A percentile compares a stretch with the other conserved stretches of the same genome.
These are phyloP conservation scores for Scheffersomyces ergatensis DNA, from an alignment of 805 yeast genomes.

Conservation along the genomic window DNA sequence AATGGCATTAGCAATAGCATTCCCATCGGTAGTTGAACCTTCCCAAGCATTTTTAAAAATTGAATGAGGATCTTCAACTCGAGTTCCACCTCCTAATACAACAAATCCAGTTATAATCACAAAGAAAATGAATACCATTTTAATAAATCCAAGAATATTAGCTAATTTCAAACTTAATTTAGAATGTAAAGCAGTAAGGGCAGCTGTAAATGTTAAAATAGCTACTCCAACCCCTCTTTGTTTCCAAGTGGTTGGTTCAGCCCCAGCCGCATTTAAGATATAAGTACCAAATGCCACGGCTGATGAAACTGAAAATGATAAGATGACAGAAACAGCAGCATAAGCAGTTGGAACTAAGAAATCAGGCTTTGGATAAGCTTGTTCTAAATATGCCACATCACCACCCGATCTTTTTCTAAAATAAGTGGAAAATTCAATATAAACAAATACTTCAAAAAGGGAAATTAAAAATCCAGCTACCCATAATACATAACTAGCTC, in stretches of 20 bases:
- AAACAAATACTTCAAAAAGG: slow-evolving; percentile 37
- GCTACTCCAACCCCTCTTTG: slow-evolving; percentile 35
- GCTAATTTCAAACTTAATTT: slow-evolving; percentile 27
- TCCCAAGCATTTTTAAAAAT: slow-evolving; percentile 36
- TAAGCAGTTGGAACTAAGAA: slow-evolving; percentile 38
- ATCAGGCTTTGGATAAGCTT: slow-evolving; percentile 29
- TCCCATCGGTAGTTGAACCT: slow-evolving; percentile 41
- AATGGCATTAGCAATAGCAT: slow-evolving; percentile 42
- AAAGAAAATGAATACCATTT: slow-evolving; percentile 29
- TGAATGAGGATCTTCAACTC: slow-evolving; percentile 26
- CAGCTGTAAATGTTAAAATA: slow-evolving; percentile 21
- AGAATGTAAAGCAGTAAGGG: slow-evolving; percentile 20
- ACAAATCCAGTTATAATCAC: slow-evolving; percentile 33
- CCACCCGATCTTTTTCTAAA: slow-evolving; percentile 30
- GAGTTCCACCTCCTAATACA: slow-evolving; percentile 34
- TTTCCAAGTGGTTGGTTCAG: slow-evolving; percentile 28
- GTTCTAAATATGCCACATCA: slow-evolving; percentile 37
- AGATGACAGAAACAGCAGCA: slow-evolving; percentile 52
- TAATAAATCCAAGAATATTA: slow-evolving; percentile 33
- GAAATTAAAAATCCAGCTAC: slow-evolving; percentile 31
- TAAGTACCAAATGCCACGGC: slow-evolving; percentile 69
- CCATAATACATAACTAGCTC: slow-evolving; percentile 45
- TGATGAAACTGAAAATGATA: slow-evolving; percentile 59
- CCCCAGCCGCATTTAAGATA: slow-evolving; percentile 37
- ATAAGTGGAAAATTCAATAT: slow-evolving; percentile 38